Percentiles rank a stretch among this genome's conserved stretches.
These are phyloP conservation scores for Entomortierella beljakovae DNA, from an alignment of 192 early-diverging fungal species.

Conservation along the genomic window DNA sequence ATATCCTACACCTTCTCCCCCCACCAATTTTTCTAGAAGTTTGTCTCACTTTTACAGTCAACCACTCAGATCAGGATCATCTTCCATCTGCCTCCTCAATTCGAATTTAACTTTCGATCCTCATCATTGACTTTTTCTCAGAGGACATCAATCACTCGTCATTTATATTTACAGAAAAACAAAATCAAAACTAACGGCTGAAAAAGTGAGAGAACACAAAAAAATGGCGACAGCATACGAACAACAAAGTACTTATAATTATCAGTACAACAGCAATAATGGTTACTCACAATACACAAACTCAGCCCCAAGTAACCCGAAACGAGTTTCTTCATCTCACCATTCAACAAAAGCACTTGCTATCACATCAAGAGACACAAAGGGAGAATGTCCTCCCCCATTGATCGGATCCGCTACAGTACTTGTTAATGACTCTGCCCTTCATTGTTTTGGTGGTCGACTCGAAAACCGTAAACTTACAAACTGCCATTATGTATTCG, in stretches of 20 bases:
- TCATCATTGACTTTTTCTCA: neutral
- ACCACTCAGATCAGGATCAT: neutral
- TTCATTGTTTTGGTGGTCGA: conserved; percentile 44
- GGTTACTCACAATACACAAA: neutral
- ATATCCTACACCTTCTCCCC: too few species aligned
- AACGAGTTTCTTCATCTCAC: neutral
- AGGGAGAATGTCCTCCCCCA: conserved; percentile 33
- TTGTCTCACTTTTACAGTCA: too few species aligned
- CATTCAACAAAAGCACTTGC: conserved; percentile 39
- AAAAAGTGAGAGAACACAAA: neutral
- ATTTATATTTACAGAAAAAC: neutral
- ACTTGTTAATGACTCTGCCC: conserved; percentile 34
- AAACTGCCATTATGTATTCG: conserved; percentile 44
- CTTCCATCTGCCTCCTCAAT: neutral
- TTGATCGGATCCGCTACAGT: conserved; percentile 44
- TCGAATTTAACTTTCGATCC: neutral
- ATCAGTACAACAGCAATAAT: neutral
- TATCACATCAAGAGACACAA: conserved; percentile 28
- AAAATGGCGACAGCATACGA: neutral
- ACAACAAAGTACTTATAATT: too few species aligned
- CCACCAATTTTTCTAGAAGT: too few species aligned
- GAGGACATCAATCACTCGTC: neutral
- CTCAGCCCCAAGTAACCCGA: too few species aligned
- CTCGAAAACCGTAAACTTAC: conserved; percentile 42
- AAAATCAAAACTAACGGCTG: neutral